Evolutionary conservation across 805 yeast species (phyloP).

Genomic region (Yarrowia keelungensis): DNA sequence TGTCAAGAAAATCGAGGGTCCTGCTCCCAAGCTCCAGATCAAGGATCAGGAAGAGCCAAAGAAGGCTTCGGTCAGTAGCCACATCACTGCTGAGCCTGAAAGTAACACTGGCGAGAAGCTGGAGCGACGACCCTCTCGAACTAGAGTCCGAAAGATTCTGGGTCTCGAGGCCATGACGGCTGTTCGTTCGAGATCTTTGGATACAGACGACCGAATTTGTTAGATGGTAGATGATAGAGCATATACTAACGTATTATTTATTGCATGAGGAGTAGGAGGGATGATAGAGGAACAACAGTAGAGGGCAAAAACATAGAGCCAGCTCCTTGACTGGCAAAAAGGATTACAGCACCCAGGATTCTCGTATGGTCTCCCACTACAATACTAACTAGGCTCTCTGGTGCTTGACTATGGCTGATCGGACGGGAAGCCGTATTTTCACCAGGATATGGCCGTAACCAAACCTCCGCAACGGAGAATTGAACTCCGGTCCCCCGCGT

Average conservation of each 20-base stretch:
- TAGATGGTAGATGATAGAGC: slow-evolving; percentile 19
- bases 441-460: slow-evolving; percentile 38
- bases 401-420: slow-evolving; percentile 38
- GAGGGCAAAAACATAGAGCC: neutral
- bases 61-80: slow-evolving; percentile 3
- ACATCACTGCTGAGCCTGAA: slow-evolving; percentile 34
- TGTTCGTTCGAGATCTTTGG: slow-evolving; percentile 42
- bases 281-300: too few relatives aligned
- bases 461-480: slow-evolving; percentile 37
- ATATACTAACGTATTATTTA: slow-evolving; percentile 14
- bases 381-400: slow-evolving; percentile 35
- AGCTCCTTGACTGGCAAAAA: neutral
- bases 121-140: slow-evolving; percentile 43
- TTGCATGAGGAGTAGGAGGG: neutral
- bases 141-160: slow-evolving; percentile 40
- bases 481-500: slow-evolving; percentile 39
- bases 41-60: neutral
- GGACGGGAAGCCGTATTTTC: slow-evolving; percentile 37
- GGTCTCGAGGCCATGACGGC: slow-evolving; percentile 44
- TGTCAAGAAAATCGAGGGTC: slow-evolving; percentile 20
- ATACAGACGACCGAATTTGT: slow-evolving; percentile 42
- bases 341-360: slow-evolving; percentile 38
- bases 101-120: slow-evolving; percentile 19
- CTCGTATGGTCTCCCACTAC: slow-evolving; percentile 38
- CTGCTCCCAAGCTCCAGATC: neutral